Evolutionary conservation across 306 rosid species (phyloP), one percentile per base, ranked within the genome.

Genomic region (Phaseolus lunatus): DNA sequence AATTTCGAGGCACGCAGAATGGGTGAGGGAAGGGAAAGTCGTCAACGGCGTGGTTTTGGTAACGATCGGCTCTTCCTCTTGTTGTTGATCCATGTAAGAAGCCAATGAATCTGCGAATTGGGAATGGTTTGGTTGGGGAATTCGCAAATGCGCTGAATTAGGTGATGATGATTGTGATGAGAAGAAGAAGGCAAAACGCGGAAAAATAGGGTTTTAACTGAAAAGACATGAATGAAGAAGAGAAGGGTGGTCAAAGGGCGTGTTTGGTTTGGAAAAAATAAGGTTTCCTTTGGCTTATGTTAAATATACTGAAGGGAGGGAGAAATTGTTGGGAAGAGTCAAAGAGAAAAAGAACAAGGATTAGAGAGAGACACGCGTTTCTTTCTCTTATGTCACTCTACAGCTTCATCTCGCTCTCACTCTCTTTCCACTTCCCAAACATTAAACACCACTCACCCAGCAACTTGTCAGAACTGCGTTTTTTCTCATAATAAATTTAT

Each of bases 1-100:
- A 48, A 81, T 81, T 70, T 86, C 95, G 6, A 93, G 85, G 85
- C 94, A 84, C 0, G 92, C 84, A 0, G 89, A 81, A 67, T 86
- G 92, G 49, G 70, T 71, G 5, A 84, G 52, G 5, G 92, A 83
- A 15, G 81, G 69, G 44, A 88, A 76, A 19, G 15, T 79, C 0
- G 75, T 77, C 19, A 92, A 82, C 26, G 82, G 76, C 3, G 72
- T 37, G 8, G 78, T 35, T 5, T 86, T 88, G 18, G 89, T 45
- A 15, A 81, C 1, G 24, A 53, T 82, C 67, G 81, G 2, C 15
- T 59, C 80, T 41, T 85, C 83, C 4, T 83, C 90, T 11, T 47
- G 81, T 11, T 47, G 81, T 39, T 45, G 85, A 24, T 89, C 91
- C 97, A 90, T 90, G 11, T 19, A 80, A 4, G 2, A 13, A 22